Base-by-base conservation (phyloP, 495 filamentous ascomycete species). In the Penicillium angulare region DNA sequence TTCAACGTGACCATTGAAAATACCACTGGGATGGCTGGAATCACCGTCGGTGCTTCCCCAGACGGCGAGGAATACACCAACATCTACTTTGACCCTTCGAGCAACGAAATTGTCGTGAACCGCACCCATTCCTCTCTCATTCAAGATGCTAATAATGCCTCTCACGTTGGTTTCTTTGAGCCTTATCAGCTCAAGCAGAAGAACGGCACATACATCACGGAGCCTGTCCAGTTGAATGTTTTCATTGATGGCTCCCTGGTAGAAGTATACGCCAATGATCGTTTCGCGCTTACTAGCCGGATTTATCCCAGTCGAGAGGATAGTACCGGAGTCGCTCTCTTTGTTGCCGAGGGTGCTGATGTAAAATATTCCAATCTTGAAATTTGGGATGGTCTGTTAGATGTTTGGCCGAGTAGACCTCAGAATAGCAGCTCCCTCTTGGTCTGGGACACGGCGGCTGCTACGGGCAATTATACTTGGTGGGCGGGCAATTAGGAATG, bases 281-380 rank as follows among this genome's bases (percentile, higher is more conserved):
- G 51, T 5, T 59, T 59, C 13, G 51, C 56, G 3, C 24, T 59
- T 5, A 59, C 56, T 5, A 51, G 41, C 16, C 56, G 56, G 2
- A 59, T 55, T n/a, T 59, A 59, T 44, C 56, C 56, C 12, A 59
- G 56, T 26, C 46, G 47, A 2, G 47, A 77, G 55, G 55, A 53
- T 46, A 57, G 55, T 32, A 49, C 29, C 2, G 55, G 49, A 2
- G 15, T 52, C 10, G 13, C 45, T 8, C 31, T 57, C 12, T 57
- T 45, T n/a, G 22, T 23, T 3, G 55, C 16, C 1, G 38, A 50
- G 0, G 44, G 41, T 7, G 49, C 31, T 15, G 10, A 57, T 18
- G 45, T 53, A 16, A 34, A 45, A 17, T 57, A 49, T 10, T 49
- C 44, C 1, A 24, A 41, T 12, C 7, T 57, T 5, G 55, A 57